Evolutionary conservation across 768 basidiomycete species (phyloP).

Genomic region (Boletus vermiculosoides): DNA sequence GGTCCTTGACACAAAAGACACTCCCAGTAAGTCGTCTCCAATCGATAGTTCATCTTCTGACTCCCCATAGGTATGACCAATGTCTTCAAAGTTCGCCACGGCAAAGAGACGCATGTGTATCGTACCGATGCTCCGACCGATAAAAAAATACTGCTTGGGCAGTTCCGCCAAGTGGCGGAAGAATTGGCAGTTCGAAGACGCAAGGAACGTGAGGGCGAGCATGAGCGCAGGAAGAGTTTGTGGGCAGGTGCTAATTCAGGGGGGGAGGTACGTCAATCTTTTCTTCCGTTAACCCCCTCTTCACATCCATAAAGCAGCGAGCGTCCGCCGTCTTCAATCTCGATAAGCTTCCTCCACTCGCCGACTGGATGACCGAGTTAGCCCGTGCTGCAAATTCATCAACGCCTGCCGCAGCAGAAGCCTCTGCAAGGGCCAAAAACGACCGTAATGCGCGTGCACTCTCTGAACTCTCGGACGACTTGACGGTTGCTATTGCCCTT

Average conservation of each 20-base stretch:
- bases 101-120: constrained; percentile 94
- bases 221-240: constrained; percentile 80
- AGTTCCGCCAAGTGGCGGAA: constrained; percentile 91
- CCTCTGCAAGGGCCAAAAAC: constrained; percentile 67
- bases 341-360: constrained; percentile 54
- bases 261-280: constrained; percentile 37
- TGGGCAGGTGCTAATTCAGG: constrained; percentile 50
- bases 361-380: constrained; percentile 77
- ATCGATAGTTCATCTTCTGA: constrained; percentile 1
- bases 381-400: constrained; percentile 50
- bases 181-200: constrained; percentile 85
- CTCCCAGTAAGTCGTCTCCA: constrained; percentile 62
- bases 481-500: constrained; percentile 88
- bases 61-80: constrained; percentile 71
- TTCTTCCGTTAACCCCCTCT: neutral
- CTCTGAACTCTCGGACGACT: constrained; percentile 86
- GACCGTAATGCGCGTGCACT: constrained; percentile 86
- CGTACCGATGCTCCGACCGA: constrained; percentile 78
- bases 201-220: constrained; percentile 92
- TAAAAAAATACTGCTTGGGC: constrained; percentile 80
- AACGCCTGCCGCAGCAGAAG: constrained; percentile 28
- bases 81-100: constrained; percentile 91
- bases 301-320: constrained; percentile 26
- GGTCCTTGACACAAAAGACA: constrained; percentile 95
- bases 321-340: constrained; percentile 33